These are phyloP conservation scores for Metarhizium brunneum DNA, from an alignment of 2,329 filamentous ascomycete species.

Conservation along the genomic window DNA sequence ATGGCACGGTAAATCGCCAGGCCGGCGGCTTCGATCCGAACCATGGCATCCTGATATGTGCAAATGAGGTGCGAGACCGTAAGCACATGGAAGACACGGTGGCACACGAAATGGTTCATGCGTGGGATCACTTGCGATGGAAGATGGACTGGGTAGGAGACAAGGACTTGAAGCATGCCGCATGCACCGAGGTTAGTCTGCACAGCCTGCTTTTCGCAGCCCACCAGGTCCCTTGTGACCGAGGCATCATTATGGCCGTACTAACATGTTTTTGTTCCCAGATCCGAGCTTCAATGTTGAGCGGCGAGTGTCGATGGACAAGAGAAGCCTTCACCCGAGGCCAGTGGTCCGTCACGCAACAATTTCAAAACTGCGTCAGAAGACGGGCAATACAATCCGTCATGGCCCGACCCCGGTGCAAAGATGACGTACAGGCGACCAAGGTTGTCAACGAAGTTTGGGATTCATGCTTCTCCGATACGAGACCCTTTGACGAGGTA, in stretches of 20 bases:
- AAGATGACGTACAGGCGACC: constrained; percentile 75
- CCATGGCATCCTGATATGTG: constrained; percentile 84
- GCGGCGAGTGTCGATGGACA: constrained; percentile 86
- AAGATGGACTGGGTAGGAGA: constrained; percentile 72
- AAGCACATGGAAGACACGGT: constrained; percentile 88
- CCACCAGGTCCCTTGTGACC: not conserved
- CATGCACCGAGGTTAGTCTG: constrained; percentile 75
- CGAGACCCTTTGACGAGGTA: constrained; percentile 91
- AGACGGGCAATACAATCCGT: constrained; percentile 73
- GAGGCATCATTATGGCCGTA: not conserved
- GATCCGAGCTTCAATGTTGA: constrained; percentile 89
- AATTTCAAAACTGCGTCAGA: constrained; percentile 89
- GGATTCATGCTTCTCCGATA: constrained; percentile 94
- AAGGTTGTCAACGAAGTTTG: constrained; percentile 96
- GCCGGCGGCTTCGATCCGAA: constrained; percentile 78
- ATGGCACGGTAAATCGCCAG: constrained; percentile 53
- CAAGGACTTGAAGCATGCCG: constrained; percentile 74
- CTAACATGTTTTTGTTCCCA: constrained; percentile 21
- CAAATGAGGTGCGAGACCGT: constrained; percentile 75
- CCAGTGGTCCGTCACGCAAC: constrained; percentile 83
- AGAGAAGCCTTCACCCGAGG: constrained; percentile 76
- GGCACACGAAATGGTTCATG: constrained; percentile 96
- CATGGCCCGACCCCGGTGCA: constrained; percentile 66
- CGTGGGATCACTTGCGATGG: constrained; percentile 86
- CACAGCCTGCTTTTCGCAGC: not conserved